Conservation (phyloP, 2,329 filamentous ascomycete genomes). For the Alternaria triticina region DNA sequence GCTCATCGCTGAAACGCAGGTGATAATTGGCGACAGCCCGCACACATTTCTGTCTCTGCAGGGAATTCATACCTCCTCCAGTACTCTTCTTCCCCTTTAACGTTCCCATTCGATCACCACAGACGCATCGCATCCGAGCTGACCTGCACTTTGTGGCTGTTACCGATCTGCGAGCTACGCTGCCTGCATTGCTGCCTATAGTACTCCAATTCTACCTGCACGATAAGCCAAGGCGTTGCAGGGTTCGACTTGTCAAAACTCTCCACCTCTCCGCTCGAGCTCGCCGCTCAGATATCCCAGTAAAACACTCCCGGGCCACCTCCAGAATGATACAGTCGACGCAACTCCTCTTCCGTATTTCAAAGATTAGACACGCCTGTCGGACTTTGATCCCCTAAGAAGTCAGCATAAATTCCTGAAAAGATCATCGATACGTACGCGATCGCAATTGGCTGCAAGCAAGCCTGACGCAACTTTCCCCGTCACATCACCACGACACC, state of each 20-base stretch:
- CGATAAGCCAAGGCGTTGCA: slow-evolving; percentile 49
- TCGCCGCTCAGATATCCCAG: slow-evolving; percentile 42
- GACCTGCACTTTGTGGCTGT: slow-evolving; percentile 45
- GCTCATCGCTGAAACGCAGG: slow-evolving; percentile 44
- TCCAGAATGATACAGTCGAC: slow-evolving; percentile 52
- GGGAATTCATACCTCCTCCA: slow-evolving; percentile 45
- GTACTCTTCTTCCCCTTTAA: slow-evolving; percentile 32
- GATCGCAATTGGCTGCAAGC: slow-evolving; percentile 34
- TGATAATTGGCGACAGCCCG: slow-evolving; percentile 46
- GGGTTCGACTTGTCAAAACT: slow-evolving; percentile 48
- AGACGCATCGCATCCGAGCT: slow-evolving; percentile 35
- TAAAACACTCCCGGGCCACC: slow-evolving; percentile 38
- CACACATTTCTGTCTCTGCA: slow-evolving; percentile 36
- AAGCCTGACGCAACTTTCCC: slow-evolving; percentile 40
- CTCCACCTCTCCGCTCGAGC: slow-evolving; percentile 42
- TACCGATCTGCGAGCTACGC: slow-evolving; percentile 39
- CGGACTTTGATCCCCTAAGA: slow-evolving; percentile 44
- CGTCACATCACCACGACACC: slow-evolving; percentile 32
- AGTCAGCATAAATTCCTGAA: slow-evolving; percentile 19
- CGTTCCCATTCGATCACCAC: slow-evolving; percentile 40
- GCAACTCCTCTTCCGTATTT: slow-evolving; percentile 43
- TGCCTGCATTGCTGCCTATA: slow-evolving; percentile 51
- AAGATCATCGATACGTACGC: slow-evolving; percentile 38
- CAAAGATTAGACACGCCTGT: slow-evolving; percentile 39
- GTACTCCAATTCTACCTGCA: slow-evolving; percentile 39